phyloP scores from a whole-genome alignment of 2,329 filamentous ascomycete species.

The Lasiodiplodia sp. region DNA sequence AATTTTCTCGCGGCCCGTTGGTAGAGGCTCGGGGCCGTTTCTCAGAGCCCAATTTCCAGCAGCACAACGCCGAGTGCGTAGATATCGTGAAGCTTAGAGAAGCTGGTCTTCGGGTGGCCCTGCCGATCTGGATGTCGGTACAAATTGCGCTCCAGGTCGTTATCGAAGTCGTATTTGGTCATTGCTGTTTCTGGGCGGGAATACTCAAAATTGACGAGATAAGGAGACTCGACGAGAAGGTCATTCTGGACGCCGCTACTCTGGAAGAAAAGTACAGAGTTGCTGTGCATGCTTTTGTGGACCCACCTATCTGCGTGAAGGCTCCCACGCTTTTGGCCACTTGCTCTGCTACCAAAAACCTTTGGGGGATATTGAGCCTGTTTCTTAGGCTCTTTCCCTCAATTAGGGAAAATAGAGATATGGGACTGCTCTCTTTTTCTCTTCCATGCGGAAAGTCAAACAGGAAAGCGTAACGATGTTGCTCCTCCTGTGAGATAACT shows the following conservation, averaged over 20 bases:
- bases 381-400: no score
- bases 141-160: constrained; percentile 25
- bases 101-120: constrained; percentile 39
- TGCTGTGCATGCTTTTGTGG: constrained; percentile 33
- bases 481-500: no score
- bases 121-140: constrained; percentile 45
- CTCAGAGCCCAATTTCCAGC: constrained; percentile 44
- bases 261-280: constrained; percentile 33
- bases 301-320: constrained; percentile 8
- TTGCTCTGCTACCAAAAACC: no score
- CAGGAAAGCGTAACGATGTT: no score
- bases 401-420: no score
- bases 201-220: constrained; percentile 7
- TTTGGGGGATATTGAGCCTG: no score
- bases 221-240: background rate
- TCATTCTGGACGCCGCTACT: background rate
- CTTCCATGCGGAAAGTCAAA: no score
- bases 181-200: constrained; percentile 28
- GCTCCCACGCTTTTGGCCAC: background rate
- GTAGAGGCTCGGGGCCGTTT: no score
- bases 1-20: no score
- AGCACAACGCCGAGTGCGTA: constrained; percentile 50
- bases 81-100: constrained; percentile 46
- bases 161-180: constrained; percentile 30
- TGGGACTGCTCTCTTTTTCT: no score